phyloP scores from a whole-genome alignment of 495 filamentous ascomycete species.

The Pyronema omphalodes region DNA sequence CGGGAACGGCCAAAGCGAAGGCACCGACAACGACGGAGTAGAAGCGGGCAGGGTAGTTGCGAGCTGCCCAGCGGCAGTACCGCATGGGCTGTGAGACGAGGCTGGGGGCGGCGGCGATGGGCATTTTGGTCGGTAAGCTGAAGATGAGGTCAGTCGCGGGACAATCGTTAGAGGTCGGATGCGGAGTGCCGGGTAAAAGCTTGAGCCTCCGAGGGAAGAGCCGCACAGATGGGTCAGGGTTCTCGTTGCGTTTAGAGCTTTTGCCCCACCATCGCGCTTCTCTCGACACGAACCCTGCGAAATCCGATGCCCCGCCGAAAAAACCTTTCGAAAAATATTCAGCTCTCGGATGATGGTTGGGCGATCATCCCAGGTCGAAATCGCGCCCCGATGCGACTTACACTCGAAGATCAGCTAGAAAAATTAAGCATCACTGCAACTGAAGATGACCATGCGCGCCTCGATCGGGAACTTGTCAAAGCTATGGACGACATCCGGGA shows the following conservation, averaged over 20 bases:
- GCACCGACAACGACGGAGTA: conserved; percentile 56
- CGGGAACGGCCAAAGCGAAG: conserved; percentile 41
- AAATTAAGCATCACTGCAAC: background rate
- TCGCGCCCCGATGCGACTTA: background rate
- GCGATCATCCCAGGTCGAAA: background rate
- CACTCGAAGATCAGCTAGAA: background rate
- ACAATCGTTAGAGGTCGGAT: background rate
- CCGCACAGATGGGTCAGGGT: background rate
- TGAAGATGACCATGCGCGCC: background rate
- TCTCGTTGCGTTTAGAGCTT: background rate
- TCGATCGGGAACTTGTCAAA: background rate
- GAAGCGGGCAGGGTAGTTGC: conserved; percentile 76
- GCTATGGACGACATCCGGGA: no score
- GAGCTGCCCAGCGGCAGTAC: conserved; percentile 72
- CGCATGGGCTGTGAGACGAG: conserved; percentile 69
- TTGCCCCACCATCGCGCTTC: background rate
- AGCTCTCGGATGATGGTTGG: background rate
- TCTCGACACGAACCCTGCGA: background rate
- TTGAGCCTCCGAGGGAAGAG: no score
- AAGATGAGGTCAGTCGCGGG: background rate
- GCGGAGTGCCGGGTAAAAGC: background rate
- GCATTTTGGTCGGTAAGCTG: conserved; percentile 25
- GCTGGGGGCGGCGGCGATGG: conserved; percentile 41
- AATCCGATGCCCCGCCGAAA: background rate
- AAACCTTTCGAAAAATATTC: background rate